These are phyloP conservation scores for Didymella segeticola DNA, from an alignment of 2,329 filamentous ascomycete species.

Conservation along the genomic window DNA sequence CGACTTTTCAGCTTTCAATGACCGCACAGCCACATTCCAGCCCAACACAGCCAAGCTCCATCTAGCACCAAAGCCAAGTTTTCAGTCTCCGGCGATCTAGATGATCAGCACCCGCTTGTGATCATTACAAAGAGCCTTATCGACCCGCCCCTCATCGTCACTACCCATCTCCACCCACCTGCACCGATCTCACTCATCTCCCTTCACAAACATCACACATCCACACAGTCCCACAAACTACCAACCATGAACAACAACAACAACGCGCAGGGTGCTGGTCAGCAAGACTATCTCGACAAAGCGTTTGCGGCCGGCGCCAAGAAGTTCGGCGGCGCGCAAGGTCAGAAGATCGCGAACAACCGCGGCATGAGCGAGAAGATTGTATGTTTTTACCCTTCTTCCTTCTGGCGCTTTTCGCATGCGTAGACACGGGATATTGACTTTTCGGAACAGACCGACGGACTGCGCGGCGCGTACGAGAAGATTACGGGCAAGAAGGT, in stretches of 20 bases:
- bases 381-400: conserved; percentile 25
- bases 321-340: conserved; percentile 53
- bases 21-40: neutral
- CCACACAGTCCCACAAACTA: neutral
- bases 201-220: neutral
- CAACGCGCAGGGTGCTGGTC: conserved; percentile 8
- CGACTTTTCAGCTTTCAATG: neutral
- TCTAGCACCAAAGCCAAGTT: neutral
- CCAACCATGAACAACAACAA: conserved; percentile 14
- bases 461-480: conserved; percentile 57
- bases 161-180: neutral
- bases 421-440: neutral
- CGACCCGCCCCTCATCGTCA: neutral
- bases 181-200: no score
- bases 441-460: conserved; percentile 52
- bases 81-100: conserved; percentile 1
- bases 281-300: conserved; percentile 17
- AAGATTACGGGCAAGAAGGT: conserved; percentile 59
- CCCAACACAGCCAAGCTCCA: conserved; percentile 5
- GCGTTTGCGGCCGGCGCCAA: conserved; percentile 55
- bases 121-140: neutral
- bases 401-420: neutral
- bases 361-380: conserved; percentile 50
- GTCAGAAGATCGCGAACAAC: conserved; percentile 47
- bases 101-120: neutral